These are phyloP conservation scores for Sclerotinia subarctica DNA, from an alignment of 2,329 filamentous ascomycete genomes.

Conservation along the genomic window DNA sequence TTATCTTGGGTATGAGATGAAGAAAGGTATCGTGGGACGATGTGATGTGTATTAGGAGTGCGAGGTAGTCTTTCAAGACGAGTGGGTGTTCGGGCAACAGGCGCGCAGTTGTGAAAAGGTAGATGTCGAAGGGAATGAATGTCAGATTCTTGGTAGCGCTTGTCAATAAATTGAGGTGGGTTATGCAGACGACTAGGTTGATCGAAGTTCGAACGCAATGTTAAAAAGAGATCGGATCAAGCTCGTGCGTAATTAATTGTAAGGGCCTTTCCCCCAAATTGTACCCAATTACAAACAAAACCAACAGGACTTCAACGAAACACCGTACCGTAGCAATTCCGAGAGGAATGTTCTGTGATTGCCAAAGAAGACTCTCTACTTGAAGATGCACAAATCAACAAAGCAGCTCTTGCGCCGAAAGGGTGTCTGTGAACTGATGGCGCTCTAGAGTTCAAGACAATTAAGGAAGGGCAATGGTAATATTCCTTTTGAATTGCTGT, in stretches of 20 bases:
- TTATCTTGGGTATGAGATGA: not conserved
- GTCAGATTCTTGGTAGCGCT: conserved; percentile 6
- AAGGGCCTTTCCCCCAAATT: conserved; percentile 6
- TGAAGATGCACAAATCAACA: conserved; percentile 7
- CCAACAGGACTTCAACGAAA: not conserved
- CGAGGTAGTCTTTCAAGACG: not conserved
- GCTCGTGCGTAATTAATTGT: conserved; percentile 18
- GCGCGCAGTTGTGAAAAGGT: conserved; percentile 6
- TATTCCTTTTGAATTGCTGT: not conserved
- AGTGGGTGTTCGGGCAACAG: conserved; percentile 8
- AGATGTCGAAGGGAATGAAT: not conserved
- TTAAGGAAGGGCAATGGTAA: not conserved
- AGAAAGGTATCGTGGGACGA: not conserved
- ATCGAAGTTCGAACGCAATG: conserved; percentile 6
- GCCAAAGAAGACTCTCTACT: not conserved
- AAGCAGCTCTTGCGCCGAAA: not conserved
- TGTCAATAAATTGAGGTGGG: conserved; percentile 1
- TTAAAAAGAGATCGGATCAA: conserved; percentile 18
- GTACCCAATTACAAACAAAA: conserved; percentile 11
- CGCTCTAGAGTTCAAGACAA: not conserved
- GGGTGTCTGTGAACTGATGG: not conserved
- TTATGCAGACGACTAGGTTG: conserved; percentile 9
- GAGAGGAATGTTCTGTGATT: not conserved
- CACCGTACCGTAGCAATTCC: not conserved
- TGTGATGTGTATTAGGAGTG: conserved; percentile 9